These are phyloP conservation scores for Dianthus caryophyllus DNA, from an alignment of 148 eudicot species.

Conservation along the genomic window DNA sequence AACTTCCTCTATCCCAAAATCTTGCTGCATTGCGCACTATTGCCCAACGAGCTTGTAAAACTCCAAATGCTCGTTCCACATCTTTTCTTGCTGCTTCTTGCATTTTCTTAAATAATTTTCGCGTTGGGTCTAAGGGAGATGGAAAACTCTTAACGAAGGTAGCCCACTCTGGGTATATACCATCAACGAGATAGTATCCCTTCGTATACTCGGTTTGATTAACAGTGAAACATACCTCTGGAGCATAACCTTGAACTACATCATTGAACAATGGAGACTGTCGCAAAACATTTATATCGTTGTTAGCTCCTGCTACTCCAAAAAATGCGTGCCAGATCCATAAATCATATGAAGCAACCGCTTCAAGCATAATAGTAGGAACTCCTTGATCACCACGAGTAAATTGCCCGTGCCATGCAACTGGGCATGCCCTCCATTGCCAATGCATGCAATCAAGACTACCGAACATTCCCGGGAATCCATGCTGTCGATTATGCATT, in stretches of 20 bases:
- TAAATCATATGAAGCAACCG: not conserved
- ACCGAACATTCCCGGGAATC: too few species aligned
- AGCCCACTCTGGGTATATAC: too few species aligned
- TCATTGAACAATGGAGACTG: not conserved
- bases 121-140: too few species aligned
- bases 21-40: not conserved
- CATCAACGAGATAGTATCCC: too few species aligned
- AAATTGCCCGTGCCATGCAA: too few species aligned
- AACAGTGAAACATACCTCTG: not conserved
- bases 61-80: not conserved
- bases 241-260: slow-evolving; percentile 2
- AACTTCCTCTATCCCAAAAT: not conserved
- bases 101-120: too few species aligned
- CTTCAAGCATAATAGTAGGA: not conserved
- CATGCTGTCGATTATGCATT: too few species aligned
- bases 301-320: not conserved
- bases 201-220: too few species aligned
- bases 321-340: slow-evolving; percentile 7
- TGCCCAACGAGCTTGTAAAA: not conserved
- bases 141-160: too few species aligned
- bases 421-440: too few species aligned
- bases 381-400: too few species aligned
- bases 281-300: not conserved
- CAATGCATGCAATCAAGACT: too few species aligned
- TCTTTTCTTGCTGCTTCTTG: not conserved